These are phyloP conservation scores for Rhizopogon sp. DNA, from an alignment of 768 basidiomycete genomes.

Conservation along the genomic window DNA sequence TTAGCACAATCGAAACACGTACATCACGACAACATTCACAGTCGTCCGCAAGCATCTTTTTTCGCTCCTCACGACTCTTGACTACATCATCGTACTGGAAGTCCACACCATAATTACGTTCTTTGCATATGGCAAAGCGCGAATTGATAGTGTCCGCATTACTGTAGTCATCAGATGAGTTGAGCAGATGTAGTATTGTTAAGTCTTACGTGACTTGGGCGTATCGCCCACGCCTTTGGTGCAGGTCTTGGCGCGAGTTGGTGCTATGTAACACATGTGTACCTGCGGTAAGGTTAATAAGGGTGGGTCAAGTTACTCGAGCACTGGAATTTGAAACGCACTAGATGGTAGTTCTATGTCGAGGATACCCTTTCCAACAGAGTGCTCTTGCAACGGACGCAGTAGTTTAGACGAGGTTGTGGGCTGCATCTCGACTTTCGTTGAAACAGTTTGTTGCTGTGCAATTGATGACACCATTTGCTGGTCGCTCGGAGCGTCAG, in stretches of 20 bases:
- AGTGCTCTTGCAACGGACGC: background rate
- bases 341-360: background rate
- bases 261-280: background rate
- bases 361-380: background rate
- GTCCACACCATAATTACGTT: conserved; percentile 56
- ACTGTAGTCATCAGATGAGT: background rate
- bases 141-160: conserved; percentile 51
- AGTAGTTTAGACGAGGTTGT: background rate
- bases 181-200: background rate
- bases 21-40: conserved; percentile 83
- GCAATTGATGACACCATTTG: background rate
- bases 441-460: background rate
- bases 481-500: background rate
- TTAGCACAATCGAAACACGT: conserved; percentile 15
- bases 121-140: conserved; percentile 60
- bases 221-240: conserved; percentile 60
- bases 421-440: background rate
- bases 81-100: conserved; percentile 79
- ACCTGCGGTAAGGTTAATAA: background rate
- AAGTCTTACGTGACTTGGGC: conserved; percentile 34
- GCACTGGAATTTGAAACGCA: background rate
- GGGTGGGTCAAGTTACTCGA: background rate
- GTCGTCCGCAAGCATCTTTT: conserved; percentile 65
- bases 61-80: conserved; percentile 57
- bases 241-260: conserved; percentile 8